Evolutionary conservation across 2,329 filamentous ascomycete species (phyloP), one percentile per base, ranked within the genome.

Genomic region (Coniochaeta hoffmannii): DNA sequence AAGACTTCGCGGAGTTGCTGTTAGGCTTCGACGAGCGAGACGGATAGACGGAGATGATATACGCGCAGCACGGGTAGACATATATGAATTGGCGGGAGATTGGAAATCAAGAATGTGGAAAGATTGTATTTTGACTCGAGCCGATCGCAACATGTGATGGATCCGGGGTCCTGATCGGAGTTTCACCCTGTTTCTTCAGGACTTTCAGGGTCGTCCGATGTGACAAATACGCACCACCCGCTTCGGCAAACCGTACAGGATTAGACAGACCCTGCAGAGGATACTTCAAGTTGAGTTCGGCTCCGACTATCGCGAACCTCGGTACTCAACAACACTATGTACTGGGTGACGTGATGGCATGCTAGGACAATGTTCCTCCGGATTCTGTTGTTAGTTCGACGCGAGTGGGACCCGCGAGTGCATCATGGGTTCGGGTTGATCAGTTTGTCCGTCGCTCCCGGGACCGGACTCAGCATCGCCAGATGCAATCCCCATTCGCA

Each of bases 11-110:
- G 41, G 19, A 24, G n/a, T 19, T 46, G 22, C 4, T 46, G 5
- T 26, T 35, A 54, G 56, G 51, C 41, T 57, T 30, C 24, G 55
- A 46, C 36, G 32, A 10, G n/a, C 44, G 31, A 35, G 53, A 15
- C 55, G 19, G 26, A 34, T 32, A 50, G 56, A 34, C 8, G 17
- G 36, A n/a, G 55, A 44, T 35, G 36, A 19, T 3, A 46, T 46
- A 11, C 22, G 41, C 7, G 7, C 30, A n/a, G 14, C 41, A 46
- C 28, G 49, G 14, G 14, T 51, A 11, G 32, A 51, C 9, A 32
- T 51, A 51, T 32, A 51, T 51, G 9, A n/a, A 51, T 31, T 17
- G 26, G 12, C 15, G n/a, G n/a, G n/a, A 19, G 30, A 51, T 46
- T 46, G 9, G 41, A 24, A 46, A 46, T 46, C 41, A 46, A n/a